Evolutionary conservation across 192 early-diverging fungal species (phyloP).

Genomic region (Thoreauomyces humboldtii): DNA sequence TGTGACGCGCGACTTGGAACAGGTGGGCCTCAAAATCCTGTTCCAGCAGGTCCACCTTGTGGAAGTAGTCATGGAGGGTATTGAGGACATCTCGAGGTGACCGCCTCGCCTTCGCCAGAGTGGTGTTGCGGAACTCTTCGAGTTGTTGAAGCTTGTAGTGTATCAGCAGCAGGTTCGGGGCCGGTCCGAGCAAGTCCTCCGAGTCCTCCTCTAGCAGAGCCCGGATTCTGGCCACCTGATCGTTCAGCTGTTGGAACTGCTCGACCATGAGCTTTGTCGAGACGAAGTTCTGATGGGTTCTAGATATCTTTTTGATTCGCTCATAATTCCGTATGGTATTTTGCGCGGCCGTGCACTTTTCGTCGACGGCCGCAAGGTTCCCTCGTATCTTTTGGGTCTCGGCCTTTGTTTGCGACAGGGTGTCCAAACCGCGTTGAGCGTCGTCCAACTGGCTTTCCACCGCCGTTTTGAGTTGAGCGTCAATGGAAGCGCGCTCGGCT

Average conservation of each 20-base stretch:
- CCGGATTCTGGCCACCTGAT: conserved; percentile 71
- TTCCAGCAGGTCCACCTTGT: conserved; percentile 73
- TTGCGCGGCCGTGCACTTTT: conserved; percentile 79
- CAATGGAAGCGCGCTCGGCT: conserved; percentile 86
- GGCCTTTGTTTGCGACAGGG: conserved; percentile 30
- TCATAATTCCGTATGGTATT: conserved; percentile 88
- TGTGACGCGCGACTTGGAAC: conserved; percentile 77
- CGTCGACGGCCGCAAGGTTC: conserved; percentile 83
- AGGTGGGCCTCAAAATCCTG: conserved; percentile 84
- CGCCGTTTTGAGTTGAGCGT: conserved; percentile 93
- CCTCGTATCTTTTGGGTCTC: conserved; percentile 62
- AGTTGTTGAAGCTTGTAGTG: conserved; percentile 87
- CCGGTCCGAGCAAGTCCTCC: conserved; percentile 52
- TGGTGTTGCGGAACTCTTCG: conserved; percentile 79
- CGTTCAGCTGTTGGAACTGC: conserved; percentile 84
- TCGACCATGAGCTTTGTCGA: conserved; percentile 81
- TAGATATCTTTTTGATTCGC: conserved; percentile 87
- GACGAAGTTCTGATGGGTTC: conserved; percentile 93
- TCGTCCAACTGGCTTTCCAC: conserved; percentile 91
- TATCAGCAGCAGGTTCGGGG: conserved; percentile 77
- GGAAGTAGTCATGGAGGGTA: conserved; percentile 85
- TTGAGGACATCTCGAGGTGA: conserved; percentile 73
- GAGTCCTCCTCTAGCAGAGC: conserved; percentile 68
- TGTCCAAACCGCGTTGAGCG: conserved; percentile 81
- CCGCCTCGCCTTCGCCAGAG: conserved; percentile 69